These are phyloP conservation scores for Penicilliopsis zonata DNA, from an alignment of 495 filamentous ascomycete species.

Conservation along the genomic window DNA sequence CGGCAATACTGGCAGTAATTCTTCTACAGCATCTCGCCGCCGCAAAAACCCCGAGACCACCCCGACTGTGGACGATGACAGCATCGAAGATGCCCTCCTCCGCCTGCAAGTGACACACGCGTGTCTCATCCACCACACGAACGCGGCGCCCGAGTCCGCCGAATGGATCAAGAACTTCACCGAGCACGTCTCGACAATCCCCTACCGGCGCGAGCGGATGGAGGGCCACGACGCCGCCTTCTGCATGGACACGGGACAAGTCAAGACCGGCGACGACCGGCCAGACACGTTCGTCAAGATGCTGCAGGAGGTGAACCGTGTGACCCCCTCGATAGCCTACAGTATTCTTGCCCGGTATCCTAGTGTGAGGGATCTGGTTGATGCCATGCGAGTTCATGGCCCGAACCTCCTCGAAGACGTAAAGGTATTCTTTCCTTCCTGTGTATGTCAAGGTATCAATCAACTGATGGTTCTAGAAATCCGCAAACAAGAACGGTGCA, in stretches of 20 bases:
- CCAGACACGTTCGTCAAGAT: slow-evolving; percentile 64
- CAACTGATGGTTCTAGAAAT: slow-evolving; percentile 33
- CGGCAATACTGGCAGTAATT: slow-evolving; percentile 10
- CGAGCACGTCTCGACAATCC: slow-evolving; percentile 66
- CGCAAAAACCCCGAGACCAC: slow-evolving; percentile 24
- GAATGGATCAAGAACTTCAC: slow-evolving; percentile 73
- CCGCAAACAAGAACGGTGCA: slow-evolving; percentile 54
- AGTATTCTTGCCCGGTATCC: slow-evolving; percentile 54
- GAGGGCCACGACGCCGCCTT: slow-evolving; percentile 46
- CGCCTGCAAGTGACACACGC: slow-evolving; percentile 56
- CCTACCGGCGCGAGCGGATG: slow-evolving; percentile 47
- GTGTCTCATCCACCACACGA: slow-evolving; percentile 64
- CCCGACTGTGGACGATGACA: slow-evolving; percentile 54
- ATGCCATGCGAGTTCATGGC: slow-evolving; percentile 47
- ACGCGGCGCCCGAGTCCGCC: slow-evolving; percentile 47
- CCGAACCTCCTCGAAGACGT: slow-evolving; percentile 49
- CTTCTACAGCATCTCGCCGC: slow-evolving; percentile 11
- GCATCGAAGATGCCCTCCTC: slow-evolving; percentile 63
- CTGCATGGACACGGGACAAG: slow-evolving; percentile 76
- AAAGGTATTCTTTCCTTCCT: slow-evolving; percentile 16
- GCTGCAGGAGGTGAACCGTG: slow-evolving; percentile 64
- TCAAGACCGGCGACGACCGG: slow-evolving; percentile 56
- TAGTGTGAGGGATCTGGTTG: slow-evolving; percentile 42
- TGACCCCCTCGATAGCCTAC: slow-evolving; percentile 63
- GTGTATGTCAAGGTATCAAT: slow-evolving; percentile 4